Conservation (phyloP, 1,139 yeast species). For the Zygosaccharomyces sapae region DNA sequence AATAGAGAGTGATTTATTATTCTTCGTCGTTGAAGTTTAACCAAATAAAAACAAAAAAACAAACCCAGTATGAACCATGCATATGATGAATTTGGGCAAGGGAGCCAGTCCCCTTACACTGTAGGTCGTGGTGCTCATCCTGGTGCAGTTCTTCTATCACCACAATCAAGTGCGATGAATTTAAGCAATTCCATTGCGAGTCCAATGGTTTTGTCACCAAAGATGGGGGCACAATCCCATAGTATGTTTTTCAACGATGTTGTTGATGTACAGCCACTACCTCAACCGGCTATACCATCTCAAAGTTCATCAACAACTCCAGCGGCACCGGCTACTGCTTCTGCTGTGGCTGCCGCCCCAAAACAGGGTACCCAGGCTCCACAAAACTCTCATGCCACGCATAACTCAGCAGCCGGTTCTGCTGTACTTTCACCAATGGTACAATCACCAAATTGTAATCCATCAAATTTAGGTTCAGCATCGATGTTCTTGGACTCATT, state of each 20-base stretch:
- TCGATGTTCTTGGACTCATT: conserved; percentile 25
- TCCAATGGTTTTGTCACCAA: conserved; percentile 14
- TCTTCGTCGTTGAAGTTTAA: too few species aligned
- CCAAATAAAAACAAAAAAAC: neutral
- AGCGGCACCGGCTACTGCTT: conserved; percentile 5
- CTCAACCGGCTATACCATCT: conserved; percentile 10
- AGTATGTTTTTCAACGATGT: conserved; percentile 25
- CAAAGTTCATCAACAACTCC: conserved; percentile 5
- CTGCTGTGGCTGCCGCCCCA: conserved; percentile 2
- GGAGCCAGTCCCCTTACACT: conserved; percentile 15
- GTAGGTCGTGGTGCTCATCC: conserved; percentile 35
- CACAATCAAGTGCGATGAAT: conserved; percentile 29
- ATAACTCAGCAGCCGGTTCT: conserved; percentile 26
- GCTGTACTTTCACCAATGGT: conserved; percentile 26
- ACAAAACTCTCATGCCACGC: conserved; percentile 5
- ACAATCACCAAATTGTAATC: conserved; percentile 16
- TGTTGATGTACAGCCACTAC: conserved; percentile 23
- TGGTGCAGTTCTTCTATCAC: conserved; percentile 38
- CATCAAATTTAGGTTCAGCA: conserved; percentile 15
- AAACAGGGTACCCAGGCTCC: neutral
- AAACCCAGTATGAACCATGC: conserved; percentile 14
- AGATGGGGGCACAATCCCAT: conserved; percentile 20
- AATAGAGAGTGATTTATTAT: neutral
- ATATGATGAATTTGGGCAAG: conserved; percentile 16
- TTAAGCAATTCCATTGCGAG: conserved; percentile 15